phyloP scores from a whole-genome alignment of 2,329 filamentous ascomycete species.

The Colletotrichum chrysophilum region DNA sequence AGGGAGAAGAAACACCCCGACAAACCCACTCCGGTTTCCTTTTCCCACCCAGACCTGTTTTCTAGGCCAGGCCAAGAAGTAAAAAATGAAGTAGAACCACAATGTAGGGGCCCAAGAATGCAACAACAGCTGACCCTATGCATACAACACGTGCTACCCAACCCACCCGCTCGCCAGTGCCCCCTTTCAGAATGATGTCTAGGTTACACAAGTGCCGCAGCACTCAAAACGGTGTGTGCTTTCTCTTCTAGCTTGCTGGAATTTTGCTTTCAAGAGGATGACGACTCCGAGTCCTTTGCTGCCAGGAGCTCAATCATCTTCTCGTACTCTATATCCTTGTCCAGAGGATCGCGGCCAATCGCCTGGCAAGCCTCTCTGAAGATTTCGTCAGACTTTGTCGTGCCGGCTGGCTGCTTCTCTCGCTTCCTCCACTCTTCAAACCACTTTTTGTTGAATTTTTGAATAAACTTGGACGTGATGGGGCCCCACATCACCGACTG shows the following conservation, averaged over 20 bases:
- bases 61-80: neutral
- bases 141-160: neutral
- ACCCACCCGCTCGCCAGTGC: neutral
- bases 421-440: constrained; percentile 20
- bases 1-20: neutral
- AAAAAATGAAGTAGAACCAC: neutral
- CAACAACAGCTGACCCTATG: neutral
- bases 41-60: neutral
- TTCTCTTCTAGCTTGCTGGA: neutral
- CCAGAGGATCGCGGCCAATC: constrained; percentile 14
- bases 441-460: constrained; percentile 18
- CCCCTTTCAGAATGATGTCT: neutral
- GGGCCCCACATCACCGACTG: constrained; percentile 21
- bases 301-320: constrained; percentile 20
- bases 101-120: neutral
- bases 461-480: constrained; percentile 9
- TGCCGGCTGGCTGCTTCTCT: constrained; percentile 7
- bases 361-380: constrained; percentile 9
- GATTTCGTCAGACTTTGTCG: neutral
- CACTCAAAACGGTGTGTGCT: neutral
- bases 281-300: constrained; percentile 14
- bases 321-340: constrained; percentile 22
- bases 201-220: neutral
- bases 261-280: neutral
- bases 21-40: neutral